Percentiles rank a stretch among this genome's conserved stretches.
phyloP scores from a whole-genome alignment of 2,329 filamentous ascomycete species.

The Fusarium buharicum region DNA sequence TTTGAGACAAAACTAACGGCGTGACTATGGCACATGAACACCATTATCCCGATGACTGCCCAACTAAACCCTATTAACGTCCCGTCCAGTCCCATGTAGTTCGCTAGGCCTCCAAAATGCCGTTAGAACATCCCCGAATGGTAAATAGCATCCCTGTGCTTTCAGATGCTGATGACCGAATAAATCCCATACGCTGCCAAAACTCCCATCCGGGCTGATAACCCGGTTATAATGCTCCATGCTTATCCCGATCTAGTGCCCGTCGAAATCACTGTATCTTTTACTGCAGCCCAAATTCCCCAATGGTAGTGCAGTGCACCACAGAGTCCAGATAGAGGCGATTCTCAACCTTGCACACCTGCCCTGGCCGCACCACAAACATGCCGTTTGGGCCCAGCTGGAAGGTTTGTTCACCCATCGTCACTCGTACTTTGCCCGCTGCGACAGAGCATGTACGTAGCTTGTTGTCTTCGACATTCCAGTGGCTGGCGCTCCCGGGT shows the following conservation, averaged over 20 bases:
- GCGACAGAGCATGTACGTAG: slow-evolving; percentile 55
- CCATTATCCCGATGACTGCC: slow-evolving; percentile 18
- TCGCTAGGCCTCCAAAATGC: background rate
- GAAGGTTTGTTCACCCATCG: slow-evolving; percentile 52
- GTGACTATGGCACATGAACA: slow-evolving; percentile 38
- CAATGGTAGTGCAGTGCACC: slow-evolving; percentile 55
- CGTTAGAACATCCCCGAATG: background rate
- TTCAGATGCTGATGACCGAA: background rate
- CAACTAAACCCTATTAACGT: background rate
- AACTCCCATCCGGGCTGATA: too few species aligned
- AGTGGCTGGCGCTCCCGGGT: slow-evolving; percentile 51
- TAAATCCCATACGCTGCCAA: slow-evolving; percentile 1
- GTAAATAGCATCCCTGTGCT: background rate
- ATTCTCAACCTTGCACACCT: slow-evolving; percentile 55
- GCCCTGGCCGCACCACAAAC: slow-evolving; percentile 56
- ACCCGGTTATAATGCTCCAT: background rate
- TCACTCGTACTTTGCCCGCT: slow-evolving; percentile 55
- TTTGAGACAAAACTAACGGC: slow-evolving; percentile 36
- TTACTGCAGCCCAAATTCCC: slow-evolving; percentile 34
- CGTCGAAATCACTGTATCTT: background rate
- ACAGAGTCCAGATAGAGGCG: slow-evolving; percentile 57
- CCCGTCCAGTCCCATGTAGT: background rate
- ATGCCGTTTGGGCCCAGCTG: slow-evolving; percentile 57
- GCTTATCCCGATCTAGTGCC: slow-evolving; percentile 4
- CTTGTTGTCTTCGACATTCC: slow-evolving; percentile 44